Conservation (phyloP, 768 basidiomycete species). For the Boletales sp. region DNA sequence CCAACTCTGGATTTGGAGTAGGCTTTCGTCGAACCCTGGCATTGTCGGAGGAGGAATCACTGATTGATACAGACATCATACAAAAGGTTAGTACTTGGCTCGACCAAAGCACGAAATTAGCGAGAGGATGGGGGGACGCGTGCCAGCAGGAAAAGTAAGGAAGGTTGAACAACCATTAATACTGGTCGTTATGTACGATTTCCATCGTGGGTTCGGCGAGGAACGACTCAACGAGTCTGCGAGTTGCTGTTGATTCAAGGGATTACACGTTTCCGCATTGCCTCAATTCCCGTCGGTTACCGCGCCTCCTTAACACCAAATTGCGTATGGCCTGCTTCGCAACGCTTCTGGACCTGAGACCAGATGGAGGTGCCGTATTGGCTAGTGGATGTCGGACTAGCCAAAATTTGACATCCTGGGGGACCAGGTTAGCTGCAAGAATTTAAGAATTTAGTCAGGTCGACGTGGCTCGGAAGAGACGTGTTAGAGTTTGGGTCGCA, state of each 20-base stretch:
- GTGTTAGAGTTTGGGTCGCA: neutral
- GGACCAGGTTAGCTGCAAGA: too few species aligned
- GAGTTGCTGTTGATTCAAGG: conserved; percentile 6
- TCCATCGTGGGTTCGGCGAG: conserved; percentile 36
- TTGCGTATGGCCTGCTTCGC: conserved; percentile 11
- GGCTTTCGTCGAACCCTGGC: conserved; percentile 48
- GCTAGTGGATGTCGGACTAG: neutral
- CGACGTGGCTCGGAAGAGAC: neutral
- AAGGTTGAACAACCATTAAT: conserved; percentile 6
- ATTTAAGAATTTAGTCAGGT: too few species aligned
- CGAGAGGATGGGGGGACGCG: conserved; percentile 7
- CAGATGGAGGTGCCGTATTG: neutral
- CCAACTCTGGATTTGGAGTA: conserved; percentile 48
- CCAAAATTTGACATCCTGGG: neutral
- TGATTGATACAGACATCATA: conserved; percentile 30
- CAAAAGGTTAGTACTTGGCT: conserved; percentile 16
- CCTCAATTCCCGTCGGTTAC: conserved; percentile 32
- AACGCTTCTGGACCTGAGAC: conserved; percentile 16
- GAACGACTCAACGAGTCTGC: conserved; percentile 17
- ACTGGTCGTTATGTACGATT: conserved; percentile 28
- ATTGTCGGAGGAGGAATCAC: conserved; percentile 23
- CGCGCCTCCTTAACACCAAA: conserved; percentile 25
- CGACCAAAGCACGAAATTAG: conserved; percentile 12
- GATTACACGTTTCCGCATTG: conserved; percentile 27
- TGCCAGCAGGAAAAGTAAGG: conserved; percentile 16